Evolutionary conservation across 2,329 filamentous ascomycete genomes (phyloP).

Genomic region (Alternaria brassicae): DNA sequence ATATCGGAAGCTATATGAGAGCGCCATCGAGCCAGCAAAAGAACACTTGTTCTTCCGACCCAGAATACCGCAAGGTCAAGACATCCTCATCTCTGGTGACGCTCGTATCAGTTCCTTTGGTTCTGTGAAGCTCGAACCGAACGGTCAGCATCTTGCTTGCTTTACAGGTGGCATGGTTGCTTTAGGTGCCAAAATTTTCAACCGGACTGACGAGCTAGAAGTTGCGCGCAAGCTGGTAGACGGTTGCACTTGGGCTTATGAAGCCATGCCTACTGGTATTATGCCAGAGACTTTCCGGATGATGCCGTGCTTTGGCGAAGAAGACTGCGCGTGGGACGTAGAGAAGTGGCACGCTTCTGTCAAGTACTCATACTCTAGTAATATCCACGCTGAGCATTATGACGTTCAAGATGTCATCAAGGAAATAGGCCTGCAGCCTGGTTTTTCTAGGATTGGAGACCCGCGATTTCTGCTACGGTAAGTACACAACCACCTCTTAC

Average conservation of each 20-base stretch:
- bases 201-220: conserved; percentile 57
- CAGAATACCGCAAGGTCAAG: conserved; percentile 69
- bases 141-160: conserved; percentile 61
- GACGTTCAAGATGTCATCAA: conserved; percentile 43
- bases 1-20: conserved; percentile 76
- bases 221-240: conserved; percentile 60
- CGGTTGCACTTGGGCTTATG: conserved; percentile 64
- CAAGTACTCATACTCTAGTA: conserved; percentile 19
- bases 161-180: conserved; percentile 65
- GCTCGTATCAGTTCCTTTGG: conserved; percentile 53
- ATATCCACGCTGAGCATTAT: conserved; percentile 15
- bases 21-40: conserved; percentile 70
- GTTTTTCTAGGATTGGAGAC: conserved; percentile 50
- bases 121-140: conserved; percentile 51
- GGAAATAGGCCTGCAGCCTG: conserved; percentile 51
- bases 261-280: conserved; percentile 57
- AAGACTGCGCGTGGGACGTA: conserved; percentile 54
- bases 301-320: conserved; percentile 52
- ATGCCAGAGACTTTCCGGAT: conserved; percentile 61
- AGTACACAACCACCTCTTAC: not conserved
- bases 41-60: conserved; percentile 79
- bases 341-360: conserved; percentile 54
- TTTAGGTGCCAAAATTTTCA: conserved; percentile 61
- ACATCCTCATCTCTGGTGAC: conserved; percentile 77
- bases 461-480: conserved; percentile 53